Base-by-base conservation (phyloP, 2,329 filamentous ascomycete species). In the Boeremia lycopersici region DNA sequence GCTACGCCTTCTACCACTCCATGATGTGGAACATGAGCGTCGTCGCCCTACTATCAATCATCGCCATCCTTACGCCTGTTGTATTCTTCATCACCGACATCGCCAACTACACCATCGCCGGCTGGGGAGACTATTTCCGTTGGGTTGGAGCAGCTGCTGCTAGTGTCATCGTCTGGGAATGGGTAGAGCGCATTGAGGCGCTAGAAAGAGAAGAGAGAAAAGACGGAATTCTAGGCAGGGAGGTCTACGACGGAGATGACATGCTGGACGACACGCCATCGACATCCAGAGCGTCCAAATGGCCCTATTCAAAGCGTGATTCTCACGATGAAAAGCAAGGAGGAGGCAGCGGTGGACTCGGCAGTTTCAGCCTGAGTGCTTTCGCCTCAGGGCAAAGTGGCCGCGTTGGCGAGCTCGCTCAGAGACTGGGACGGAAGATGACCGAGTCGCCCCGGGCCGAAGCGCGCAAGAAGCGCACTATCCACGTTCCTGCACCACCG, bases 91-190 rank as follows among this genome's bases (percentile, higher is more conserved):
- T 96, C 53, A 81, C 96, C 63, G 93, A 97, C 71, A 92, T 97
- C 43, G 88, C 89, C 8, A 88, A 93, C 67, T 89, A 91, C 25
- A 87, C 91, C 57, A 88, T 96, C 57, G 90, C 90, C 34, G 91
- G 89, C 8, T 97, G 93, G 93, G 93, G 93, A 70, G 93, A 96
- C 69, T 97, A 96, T 70, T 93, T 96, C 40, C 83, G 92, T 67
- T 97, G 93, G 93, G 93, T 96, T n/a, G 93, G 93, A 42, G 92
- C 92, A 1, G 92, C 93, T 0, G 92, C 92, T 1, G 93, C 93
- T 26, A 96, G 91, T 76, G 93, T 96, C n/a, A 90, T 96, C 19
- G 93, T 97, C 2, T 97, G 93, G 93, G 93, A 97, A 75, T 97
- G 93, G 93, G 93, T 97, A 3, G 93, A 97, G 75, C 85, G 93